Evolutionary conservation across 768 basidiomycete genomes (phyloP).

Genomic region (Leccinum subgranulosum): DNA sequence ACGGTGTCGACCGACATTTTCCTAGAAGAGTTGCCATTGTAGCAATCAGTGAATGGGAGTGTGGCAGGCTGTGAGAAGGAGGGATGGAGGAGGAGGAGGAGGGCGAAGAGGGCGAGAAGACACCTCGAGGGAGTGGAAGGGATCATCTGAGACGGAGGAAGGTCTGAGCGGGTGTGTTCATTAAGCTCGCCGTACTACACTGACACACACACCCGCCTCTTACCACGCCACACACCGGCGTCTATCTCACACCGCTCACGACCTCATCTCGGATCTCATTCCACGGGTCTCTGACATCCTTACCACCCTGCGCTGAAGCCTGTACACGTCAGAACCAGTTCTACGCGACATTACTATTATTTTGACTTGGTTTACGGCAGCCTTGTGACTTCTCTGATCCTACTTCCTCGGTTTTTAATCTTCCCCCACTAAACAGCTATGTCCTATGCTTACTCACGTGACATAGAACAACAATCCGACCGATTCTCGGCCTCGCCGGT

Average conservation of each 20-base stretch:
- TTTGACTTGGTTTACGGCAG: not conserved
- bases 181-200: conserved; percentile 7
- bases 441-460: too few species aligned
- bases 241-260: not conserved
- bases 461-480: not conserved
- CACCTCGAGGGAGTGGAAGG: not conserved
- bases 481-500: not conserved
- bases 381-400: not conserved
- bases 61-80: conserved; percentile 55
- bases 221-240: conserved; percentile 21
- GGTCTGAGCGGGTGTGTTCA: conserved; percentile 11
- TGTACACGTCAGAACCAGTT: not conserved
- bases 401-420: not conserved
- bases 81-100: conserved; percentile 16
- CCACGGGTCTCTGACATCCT: too few species aligned
- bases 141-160: not conserved
- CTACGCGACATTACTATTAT: not conserved
- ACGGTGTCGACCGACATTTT: conserved; percentile 67
- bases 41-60: conserved; percentile 69
- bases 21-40: conserved; percentile 46
- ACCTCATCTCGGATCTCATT: not conserved
- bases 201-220: not conserved
- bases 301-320: not conserved
- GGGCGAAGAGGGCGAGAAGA: conserved; percentile 7
- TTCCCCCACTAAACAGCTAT: too few species aligned